Evolutionary conservation across 345 rosid species (phyloP), one percentile per base, ranked within the genome.

Genomic region (Turritis glabra): DNA sequence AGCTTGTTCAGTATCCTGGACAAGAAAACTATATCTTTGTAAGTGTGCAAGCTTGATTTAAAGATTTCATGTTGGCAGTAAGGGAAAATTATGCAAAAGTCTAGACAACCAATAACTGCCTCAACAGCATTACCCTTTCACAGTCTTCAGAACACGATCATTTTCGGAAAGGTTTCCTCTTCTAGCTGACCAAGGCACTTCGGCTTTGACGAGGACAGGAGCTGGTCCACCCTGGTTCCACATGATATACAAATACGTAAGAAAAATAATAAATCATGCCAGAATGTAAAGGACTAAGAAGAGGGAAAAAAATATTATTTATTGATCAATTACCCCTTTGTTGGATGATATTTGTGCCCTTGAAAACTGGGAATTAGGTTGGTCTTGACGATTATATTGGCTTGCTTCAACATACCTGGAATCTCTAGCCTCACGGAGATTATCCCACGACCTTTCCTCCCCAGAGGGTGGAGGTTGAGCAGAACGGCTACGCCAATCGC

Each of bases 1-100:
- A 92, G 79, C 83, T 95, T 95, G 83, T 95, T 95, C 82, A 95
- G 80, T 68, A 95, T 95, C 67, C 98, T 94, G 86, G 58, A 74
- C 27, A 66, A 38, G 43, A 33, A 54, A 48, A 61, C 48, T 7
- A 75, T 40, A 73, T 68, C 8, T 26, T 53, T 29, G 44, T 75
- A 58, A 80, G 47, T 30, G 15, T 43, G 52, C 19, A 47, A 64
- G 29, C 51, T 41, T 21, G 8, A 25, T 46, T 18, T 54, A 53
- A 33, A 19, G 11, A 8, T 54, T 61, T 54, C 25, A 53, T n/a
- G 37, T 61, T 43, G 25, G 17, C 18, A 61, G 38, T 40, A 29
- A 15, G 48, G 18, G 32, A 15, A 47, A 32, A 46, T 8, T 41
- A 46, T 57, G 51, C 67, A 74, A 47, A 54, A 48, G 18, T 37